Conservation (phyloP, 108 stramenopile genomes). For the Conticribra weissflogii region DNA sequence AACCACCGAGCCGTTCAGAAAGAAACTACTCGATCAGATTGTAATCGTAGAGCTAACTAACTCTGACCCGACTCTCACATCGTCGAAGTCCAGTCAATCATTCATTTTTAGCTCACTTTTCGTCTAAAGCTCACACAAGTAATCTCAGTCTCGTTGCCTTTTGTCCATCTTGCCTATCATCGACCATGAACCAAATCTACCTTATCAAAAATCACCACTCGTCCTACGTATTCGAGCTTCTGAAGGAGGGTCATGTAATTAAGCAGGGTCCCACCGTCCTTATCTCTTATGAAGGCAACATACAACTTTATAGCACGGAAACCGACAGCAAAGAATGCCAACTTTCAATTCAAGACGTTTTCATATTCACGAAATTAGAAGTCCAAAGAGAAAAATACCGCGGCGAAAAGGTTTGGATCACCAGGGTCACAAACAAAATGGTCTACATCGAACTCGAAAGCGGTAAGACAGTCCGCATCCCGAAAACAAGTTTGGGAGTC, state of each 20-base stretch:
- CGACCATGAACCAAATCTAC: neutral
- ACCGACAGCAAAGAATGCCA: neutral
- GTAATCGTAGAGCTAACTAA: too few relatives aligned
- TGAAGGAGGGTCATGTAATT: neutral
- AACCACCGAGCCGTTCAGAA: too few relatives aligned
- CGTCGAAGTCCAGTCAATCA: too few relatives aligned
- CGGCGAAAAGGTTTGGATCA: neutral
- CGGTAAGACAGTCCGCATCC: neutral
- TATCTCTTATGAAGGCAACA: neutral
- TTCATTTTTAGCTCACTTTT: too few relatives aligned
- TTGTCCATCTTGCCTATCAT: neutral
- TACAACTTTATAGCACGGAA: neutral
- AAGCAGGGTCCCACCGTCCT: neutral
- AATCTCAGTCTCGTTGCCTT: neutral
- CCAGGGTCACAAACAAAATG: neutral
- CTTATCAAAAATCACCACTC: neutral
- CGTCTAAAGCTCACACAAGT: neutral
- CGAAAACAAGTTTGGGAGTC: neutral
- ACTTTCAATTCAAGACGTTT: neutral
- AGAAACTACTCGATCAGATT: too few relatives aligned
- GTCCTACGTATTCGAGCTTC: neutral
- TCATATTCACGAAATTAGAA: neutral
- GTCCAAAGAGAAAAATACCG: neutral
- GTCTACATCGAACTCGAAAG: neutral
- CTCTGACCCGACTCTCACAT: too few relatives aligned